Percentiles rank a stretch among this genome's conserved stretches.
These are phyloP conservation scores for Neohortaea acidophila DNA, from an alignment of 495 filamentous ascomycete genomes.

Conservation along the genomic window DNA sequence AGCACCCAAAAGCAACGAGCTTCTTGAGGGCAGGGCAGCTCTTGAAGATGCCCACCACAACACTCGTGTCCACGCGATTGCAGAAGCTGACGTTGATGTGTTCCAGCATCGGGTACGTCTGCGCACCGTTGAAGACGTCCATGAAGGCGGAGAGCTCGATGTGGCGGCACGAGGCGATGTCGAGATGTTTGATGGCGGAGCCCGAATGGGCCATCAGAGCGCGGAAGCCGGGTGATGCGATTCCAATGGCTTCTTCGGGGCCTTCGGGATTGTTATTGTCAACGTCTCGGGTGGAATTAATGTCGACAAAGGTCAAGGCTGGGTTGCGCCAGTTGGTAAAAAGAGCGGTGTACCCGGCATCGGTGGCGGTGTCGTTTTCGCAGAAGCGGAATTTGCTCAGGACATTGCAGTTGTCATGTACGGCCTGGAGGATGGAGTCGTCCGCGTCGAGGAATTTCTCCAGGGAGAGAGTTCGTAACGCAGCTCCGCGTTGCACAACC, in stretches of 20 bases:
- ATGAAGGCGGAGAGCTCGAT: constrained; percentile 53
- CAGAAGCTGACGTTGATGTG: constrained; percentile 69
- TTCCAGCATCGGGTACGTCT: constrained; percentile 48
- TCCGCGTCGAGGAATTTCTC: constrained; percentile 33
- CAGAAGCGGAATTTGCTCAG: constrained; percentile 65
- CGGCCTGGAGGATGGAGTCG: constrained; percentile 30
- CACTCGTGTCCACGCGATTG: constrained; percentile 53
- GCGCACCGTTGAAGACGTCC: constrained; percentile 45
- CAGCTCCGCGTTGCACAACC: constrained; percentile 40
- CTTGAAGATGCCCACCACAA: constrained; percentile 57
- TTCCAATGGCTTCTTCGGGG: constrained; percentile 41
- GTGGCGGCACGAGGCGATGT: constrained; percentile 65
- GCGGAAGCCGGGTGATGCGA: constrained; percentile 56
- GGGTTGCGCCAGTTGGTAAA: constrained; percentile 64
- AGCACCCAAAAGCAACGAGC: constrained; percentile 71
- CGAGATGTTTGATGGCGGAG: constrained; percentile 40
- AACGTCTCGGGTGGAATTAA: constrained; percentile 57
- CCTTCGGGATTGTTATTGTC: constrained; percentile 53
- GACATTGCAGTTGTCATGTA: constrained; percentile 51
- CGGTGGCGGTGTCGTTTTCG: constrained; percentile 56
- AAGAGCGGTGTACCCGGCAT: constrained; percentile 51
- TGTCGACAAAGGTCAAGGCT: constrained; percentile 49
- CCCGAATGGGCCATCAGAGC: constrained; percentile 80
- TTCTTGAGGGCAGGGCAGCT: constrained; percentile 57
- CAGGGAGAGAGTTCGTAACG: constrained; percentile 58